These are phyloP conservation scores for Leucocoprinus leucothites DNA, from an alignment of 768 basidiomycete genomes.

Conservation along the genomic window DNA sequence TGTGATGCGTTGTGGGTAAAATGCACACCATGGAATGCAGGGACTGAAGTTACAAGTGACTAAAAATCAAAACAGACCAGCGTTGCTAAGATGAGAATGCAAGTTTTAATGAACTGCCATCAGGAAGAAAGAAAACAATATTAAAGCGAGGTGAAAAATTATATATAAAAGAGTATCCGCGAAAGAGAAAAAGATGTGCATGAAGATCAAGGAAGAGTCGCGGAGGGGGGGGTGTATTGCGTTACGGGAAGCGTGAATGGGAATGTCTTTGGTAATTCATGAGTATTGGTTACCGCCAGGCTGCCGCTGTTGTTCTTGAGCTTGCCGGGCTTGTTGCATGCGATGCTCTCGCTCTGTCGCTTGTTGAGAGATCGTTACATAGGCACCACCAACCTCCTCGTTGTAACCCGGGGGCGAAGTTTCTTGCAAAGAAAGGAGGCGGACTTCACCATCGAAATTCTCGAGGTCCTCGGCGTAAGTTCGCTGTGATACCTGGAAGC, in stretches of 20 bases:
- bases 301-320: slow-evolving; percentile 5
- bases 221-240: neutral
- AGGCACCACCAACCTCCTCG: slow-evolving; percentile 81
- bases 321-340: slow-evolving; percentile 22
- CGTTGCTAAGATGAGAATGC: slow-evolving; percentile 8
- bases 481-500: slow-evolving; percentile 72
- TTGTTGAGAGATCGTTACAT: slow-evolving; percentile 81
- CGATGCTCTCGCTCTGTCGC: slow-evolving; percentile 69
- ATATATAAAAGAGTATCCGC: slow-evolving; percentile 17
- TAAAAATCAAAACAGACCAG: slow-evolving; percentile 9
- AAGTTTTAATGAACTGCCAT: slow-evolving; percentile 1
- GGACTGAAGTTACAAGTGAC: slow-evolving; percentile 3
- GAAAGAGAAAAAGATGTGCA: slow-evolving; percentile 14
- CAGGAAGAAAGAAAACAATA: neutral
- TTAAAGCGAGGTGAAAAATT: slow-evolving; percentile 13
- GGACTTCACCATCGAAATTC: slow-evolving; percentile 57
- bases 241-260: neutral
- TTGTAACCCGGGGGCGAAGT: slow-evolving; percentile 71
- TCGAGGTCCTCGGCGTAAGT: slow-evolving; percentile 80
- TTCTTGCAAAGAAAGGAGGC: slow-evolving; percentile 41
- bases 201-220: slow-evolving; percentile 9
- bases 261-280: neutral
- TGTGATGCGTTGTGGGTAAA: slow-evolving; percentile 7
- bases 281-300: neutral
- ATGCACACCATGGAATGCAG: slow-evolving; percentile 5